Base-by-base conservation (phyloP, 2,329 filamentous ascomycete genomes). In the Conoideocrella luteorostrata region DNA sequence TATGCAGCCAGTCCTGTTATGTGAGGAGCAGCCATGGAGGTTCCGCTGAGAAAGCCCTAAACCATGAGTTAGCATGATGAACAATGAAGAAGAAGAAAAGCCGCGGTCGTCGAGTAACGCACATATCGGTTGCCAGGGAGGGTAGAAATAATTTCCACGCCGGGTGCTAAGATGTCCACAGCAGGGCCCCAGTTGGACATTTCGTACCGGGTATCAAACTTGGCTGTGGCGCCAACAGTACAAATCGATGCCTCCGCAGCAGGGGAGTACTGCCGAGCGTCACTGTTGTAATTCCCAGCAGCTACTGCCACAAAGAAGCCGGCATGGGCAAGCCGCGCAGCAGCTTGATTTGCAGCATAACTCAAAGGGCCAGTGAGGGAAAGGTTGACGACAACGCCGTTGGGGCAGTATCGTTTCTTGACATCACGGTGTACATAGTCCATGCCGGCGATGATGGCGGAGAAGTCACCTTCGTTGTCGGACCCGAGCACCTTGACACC, bases 281-380 rank as follows among this genome's bases (percentile, higher is more conserved):
- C 59, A 20, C 50, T 55, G 45, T 62, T 60, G 20, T 64, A 58
- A 53, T 77, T 77, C 32, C 74, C 74, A 17, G 72, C 73, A 4
- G 74, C 73, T 7, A 75, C 72, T 43, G 68, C 71, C 23, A 74
- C 60, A 45, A 72, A 71, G 45, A 74, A 58, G 17, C 72, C 72
- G 1, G 58, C 54, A 18, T 47, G 47, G 50, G 69, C 59, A 23
- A 71, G 60, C 34, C 56, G 58, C 9, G 59, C 60, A 20, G 72
- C 69, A 7, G 72, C 72, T 23, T 52, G 55, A 64, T 76, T 77
- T 47, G 71, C 54, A 15, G 71, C 55, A 2, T 61, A 34, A 5
- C 66, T 69, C 46, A 52, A 58, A 36, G 47, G 37, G 10, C 72
- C 72, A 24, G 73, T 72, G 10, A 77, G 67, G 7, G 68, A 72